phyloP scores from a whole-genome alignment of 495 filamentous ascomycete species.

The Penicillium daleae region DNA sequence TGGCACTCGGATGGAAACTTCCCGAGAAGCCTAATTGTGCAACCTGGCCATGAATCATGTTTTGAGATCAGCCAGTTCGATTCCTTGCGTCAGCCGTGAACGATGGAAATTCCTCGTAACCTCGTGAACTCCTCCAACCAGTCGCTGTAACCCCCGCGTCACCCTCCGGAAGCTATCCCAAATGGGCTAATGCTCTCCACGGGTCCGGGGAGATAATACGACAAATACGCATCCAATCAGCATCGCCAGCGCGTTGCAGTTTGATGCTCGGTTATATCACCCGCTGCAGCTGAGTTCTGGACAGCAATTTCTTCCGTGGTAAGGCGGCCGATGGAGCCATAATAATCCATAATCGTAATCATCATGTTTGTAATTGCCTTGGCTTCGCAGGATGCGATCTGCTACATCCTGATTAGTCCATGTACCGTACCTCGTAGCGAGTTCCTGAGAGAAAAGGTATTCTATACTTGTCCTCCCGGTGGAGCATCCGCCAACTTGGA shows the following conservation, averaged over 20 bases:
- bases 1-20: background rate
- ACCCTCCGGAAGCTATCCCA: constrained; percentile 10
- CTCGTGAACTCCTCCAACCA: background rate
- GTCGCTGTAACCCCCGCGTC: constrained; percentile 3
- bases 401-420: background rate
- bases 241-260: background rate
- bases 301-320: background rate
- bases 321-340: background rate
- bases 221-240: constrained; percentile 21
- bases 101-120: background rate
- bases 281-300: background rate
- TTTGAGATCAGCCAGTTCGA: too few relatives aligned
- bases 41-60: background rate
- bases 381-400: background rate
- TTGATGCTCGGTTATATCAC: background rate
- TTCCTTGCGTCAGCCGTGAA: background rate
- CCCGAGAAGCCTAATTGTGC: background rate
- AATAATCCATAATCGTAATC: too few relatives aligned
- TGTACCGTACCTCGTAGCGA: background rate
- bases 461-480: background rate
- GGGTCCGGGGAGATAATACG: constrained; percentile 11
- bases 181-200: constrained; percentile 14
- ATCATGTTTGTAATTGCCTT: background rate
- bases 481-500: background rate
- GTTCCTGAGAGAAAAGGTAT: background rate